Evolutionary conservation across 2,329 filamentous ascomycete species (phyloP).

Genomic region (Chrysoporthe cubensis): DNA sequence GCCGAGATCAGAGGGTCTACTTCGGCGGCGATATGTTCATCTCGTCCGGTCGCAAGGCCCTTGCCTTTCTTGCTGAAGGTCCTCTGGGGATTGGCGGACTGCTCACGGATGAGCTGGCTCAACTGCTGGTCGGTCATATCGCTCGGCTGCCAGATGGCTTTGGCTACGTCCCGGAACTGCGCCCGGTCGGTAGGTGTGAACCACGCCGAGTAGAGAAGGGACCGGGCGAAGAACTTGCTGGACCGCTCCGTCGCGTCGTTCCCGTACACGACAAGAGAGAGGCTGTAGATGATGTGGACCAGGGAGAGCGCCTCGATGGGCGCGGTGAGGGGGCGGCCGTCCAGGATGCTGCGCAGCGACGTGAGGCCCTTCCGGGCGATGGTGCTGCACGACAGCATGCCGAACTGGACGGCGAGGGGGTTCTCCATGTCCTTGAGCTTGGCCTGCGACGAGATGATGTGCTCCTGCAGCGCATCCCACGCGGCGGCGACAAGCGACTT

Average conservation of each 20-base stretch:
- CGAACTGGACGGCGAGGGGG: constrained; percentile 46
- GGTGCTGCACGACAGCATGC: constrained; percentile 41
- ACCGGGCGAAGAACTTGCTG: constrained; percentile 50
- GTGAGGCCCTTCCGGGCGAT: constrained; percentile 49
- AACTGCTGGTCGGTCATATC: constrained; percentile 38
- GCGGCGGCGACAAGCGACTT: constrained; percentile 47
- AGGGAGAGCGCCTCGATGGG: constrained; percentile 54
- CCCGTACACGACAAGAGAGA: constrained; percentile 52
- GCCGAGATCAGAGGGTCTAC: constrained; percentile 46
- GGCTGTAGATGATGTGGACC: constrained; percentile 55
- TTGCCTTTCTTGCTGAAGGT: constrained; percentile 48
- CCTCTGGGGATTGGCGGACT: constrained; percentile 29
- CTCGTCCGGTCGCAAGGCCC: constrained; percentile 36
- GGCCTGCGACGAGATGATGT: constrained; percentile 48
- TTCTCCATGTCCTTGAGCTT: constrained; percentile 50
- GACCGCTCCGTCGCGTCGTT: constrained; percentile 43
- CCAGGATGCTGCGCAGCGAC: constrained; percentile 45
- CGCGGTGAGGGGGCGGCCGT: constrained; percentile 42
- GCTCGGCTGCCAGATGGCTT: constrained; percentile 53
- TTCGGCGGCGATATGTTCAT: constrained; percentile 18
- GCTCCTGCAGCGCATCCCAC: constrained; percentile 51
- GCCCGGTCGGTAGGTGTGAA: constrained; percentile 43
- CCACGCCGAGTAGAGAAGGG: constrained; percentile 47
- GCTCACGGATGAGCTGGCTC: constrained; percentile 33
- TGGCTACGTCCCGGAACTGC: constrained; percentile 49